These are phyloP conservation scores for Nakaseomyces bracarensis DNA, from an alignment of 1,139 yeast genomes.

Conservation along the genomic window DNA sequence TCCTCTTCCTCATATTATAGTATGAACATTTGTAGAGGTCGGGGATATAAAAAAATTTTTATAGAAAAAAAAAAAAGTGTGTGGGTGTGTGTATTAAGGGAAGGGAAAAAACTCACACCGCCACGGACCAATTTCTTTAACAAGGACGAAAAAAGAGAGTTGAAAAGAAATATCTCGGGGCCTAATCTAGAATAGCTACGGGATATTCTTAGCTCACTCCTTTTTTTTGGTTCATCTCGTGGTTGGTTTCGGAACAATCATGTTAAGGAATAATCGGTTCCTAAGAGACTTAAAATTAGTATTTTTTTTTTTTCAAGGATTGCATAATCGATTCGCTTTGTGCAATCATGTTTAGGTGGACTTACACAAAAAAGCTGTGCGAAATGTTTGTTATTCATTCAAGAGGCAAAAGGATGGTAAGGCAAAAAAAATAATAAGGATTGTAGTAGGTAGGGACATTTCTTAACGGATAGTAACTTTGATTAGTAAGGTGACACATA, in stretches of 20 bases:
- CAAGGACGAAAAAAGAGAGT: not conserved
- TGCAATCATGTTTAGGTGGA: not conserved
- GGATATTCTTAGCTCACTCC: not conserved
- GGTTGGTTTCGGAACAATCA: not conserved
- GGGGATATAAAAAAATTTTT: not conserved
- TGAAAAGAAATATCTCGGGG: not conserved
- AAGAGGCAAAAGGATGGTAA: not conserved
- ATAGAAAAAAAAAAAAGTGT: not conserved
- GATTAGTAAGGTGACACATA: constrained; percentile 2
- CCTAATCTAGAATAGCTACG: not conserved
- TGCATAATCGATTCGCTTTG: not conserved
- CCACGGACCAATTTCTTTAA: not conserved
- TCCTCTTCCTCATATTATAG: not conserved
- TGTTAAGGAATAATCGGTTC: not conserved
- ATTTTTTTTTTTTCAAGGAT: no score
- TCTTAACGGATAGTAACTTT: not conserved
- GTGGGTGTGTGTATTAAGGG: no score
- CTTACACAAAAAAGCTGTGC: no score
- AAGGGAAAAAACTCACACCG: not conserved
- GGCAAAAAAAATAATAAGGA: not conserved
- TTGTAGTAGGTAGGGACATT: not conserved
- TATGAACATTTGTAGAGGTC: no score
- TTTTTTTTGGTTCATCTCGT: not conserved
- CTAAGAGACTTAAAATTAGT: no score
- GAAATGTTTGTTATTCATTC: not conserved